Base-by-base conservation (phyloP, 208 protist species). In the Wallacemonas rigidus region DNA sequence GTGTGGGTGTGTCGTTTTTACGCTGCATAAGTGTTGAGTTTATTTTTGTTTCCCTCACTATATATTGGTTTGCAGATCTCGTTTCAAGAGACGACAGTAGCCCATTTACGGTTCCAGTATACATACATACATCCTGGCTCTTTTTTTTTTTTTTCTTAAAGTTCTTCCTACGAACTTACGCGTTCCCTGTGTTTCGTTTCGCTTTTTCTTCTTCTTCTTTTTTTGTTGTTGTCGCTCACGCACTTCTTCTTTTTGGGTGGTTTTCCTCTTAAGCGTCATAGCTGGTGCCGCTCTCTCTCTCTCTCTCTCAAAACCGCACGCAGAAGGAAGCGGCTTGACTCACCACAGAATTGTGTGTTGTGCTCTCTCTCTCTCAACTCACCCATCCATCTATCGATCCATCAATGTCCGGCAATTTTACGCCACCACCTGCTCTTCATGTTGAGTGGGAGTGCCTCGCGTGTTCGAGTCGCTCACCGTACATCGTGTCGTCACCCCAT, bases 401-500 rank as follows among this genome's bases (percentile, higher is more conserved):
- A 26, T 9, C 41, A 7, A 47, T 48, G 58, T 48, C 36, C 26
- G 38, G 38, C 26, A 36, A 6, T n/a, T 57, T 48, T 35, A 65
- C 60, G 36, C 60, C 60, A 48, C 40, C 60, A 35, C 60, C 40
- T 8, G 43, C 43, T 3, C 60, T 45, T 8, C 7, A 15, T 26
- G 50, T 79, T 4, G 79, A 76, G 50, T 79, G 79, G 79, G 67
- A 76, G 43, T 83, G 79, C 62, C 60, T 83, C 15, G 73, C 74
- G 26, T 83, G 79, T 53, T 70, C 62, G 12, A 53, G 72, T 14
- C 51, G 78, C 8, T 48, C 77, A 17, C 73, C 72, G 8, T 79
- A 79, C 61, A 41, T 75, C 26, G 14, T 64, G 38, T 45, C 41
- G 5, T 36, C 64, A 11, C 26, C 3, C 9, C 43, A 71, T 3